Percentiles rank a stretch among this genome's conserved stretches.
phyloP scores from a whole-genome alignment of 2,329 filamentous ascomycete genomes.

The Chalaropsis ovoidea region DNA sequence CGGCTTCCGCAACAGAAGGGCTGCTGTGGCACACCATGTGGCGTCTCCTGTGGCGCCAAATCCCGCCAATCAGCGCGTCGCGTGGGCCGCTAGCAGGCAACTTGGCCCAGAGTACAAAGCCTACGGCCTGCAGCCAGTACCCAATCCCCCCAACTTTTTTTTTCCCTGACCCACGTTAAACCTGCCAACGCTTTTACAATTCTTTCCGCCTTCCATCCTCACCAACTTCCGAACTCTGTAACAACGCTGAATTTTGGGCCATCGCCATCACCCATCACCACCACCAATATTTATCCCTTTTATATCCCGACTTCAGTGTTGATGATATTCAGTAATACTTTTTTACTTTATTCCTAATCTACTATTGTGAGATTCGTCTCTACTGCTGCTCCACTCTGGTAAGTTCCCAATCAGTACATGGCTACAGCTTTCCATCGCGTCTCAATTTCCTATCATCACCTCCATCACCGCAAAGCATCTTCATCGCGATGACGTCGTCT shows the following conservation, averaged over 20 bases:
- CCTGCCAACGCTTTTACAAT: conserved; percentile 18
- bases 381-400: conserved; percentile 14
- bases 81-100: background rate
- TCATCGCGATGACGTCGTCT: conserved; percentile 21
- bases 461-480: conserved; percentile 16
- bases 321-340: conserved; percentile 18
- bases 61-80: conserved; percentile 23
- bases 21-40: background rate
- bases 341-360: conserved; percentile 13
- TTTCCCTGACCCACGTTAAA: conserved; percentile 20
- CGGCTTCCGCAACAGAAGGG: no score
- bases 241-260: conserved; percentile 22
- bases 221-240: conserved; percentile 22
- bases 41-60: conserved; percentile 1
- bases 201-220: conserved; percentile 25
- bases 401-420: conserved; percentile 13
- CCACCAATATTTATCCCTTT: conserved; percentile 21
- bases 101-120: background rate
- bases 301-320: conserved; percentile 11
- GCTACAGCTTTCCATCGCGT: conserved; percentile 24
- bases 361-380: background rate
- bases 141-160: conserved; percentile 20
- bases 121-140: conserved; percentile 6
- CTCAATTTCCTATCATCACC: conserved; percentile 20
- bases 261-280: conserved; percentile 25